Evolutionary conservation across 2,329 filamentous ascomycete species (phyloP), one percentile per base, ranked within the genome.

Genomic region (Metarhizium robertsii): DNA sequence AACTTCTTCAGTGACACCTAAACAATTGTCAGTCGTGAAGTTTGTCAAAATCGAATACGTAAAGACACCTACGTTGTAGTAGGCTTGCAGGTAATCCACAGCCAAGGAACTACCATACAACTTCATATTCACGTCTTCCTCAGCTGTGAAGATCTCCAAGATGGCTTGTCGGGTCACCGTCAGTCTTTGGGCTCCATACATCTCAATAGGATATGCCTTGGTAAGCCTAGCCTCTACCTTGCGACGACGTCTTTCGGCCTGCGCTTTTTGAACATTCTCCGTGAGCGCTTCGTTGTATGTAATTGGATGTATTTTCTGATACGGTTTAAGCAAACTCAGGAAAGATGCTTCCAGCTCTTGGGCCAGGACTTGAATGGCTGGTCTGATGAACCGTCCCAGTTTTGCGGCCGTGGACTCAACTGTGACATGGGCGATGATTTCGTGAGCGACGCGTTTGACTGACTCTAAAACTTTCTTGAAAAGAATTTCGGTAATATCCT

Each of bases 221-320:
- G n/a, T 1, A 56, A 42, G 20, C 42, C 38, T 40, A 3, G 52
- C 25, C 6, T 34, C 13, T 7, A 62, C 52, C 25, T 52, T 30
- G 4, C 6, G 13, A 6, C 20, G 45, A 4, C 56, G 42, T 10
- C 62, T 54, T 10, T 61, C 50, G 6, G 40, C n/a, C 3, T 66
- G 64, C 43, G 66, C 55, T 1, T 64, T 61, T 38, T 70, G 65
- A 0, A 78, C 62, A 1, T 62, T 65, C 14, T 75, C 64, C 0
- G 68, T 69, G 29, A 76, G 79, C 34, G 77, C 66, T 14, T 74
- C 66, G 48, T 81, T 79, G 58, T 83, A 82, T 0, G 78, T 83
- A 48, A 80, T 78, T 0, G 77, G 77, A 60, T 80, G 75, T 0
- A 70, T 62, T 3, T 64, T 50, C 6, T 64, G 58, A 70, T 75